Percentiles rank a stretch among this genome's conserved stretches.
These are phyloP conservation scores for Daldinia concentrica DNA, from an alignment of 495 filamentous ascomycete species.

Conservation along the genomic window DNA sequence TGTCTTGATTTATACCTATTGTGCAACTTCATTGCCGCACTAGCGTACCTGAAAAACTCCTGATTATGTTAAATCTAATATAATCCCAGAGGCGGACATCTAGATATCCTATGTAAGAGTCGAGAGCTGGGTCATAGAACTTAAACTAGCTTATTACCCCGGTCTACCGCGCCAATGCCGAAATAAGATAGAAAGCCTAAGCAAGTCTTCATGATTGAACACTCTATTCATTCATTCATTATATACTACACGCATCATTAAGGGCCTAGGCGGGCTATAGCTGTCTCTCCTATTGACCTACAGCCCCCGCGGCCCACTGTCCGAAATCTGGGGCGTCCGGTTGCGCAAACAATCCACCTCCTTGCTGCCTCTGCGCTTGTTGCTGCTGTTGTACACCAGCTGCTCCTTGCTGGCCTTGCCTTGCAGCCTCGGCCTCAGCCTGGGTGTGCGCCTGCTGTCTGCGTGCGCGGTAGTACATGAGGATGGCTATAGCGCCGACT, in stretches of 20 bases:
- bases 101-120: not conserved
- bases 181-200: not conserved
- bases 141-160: not conserved
- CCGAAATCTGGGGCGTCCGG: conserved; percentile 76
- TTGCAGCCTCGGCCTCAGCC: conserved; percentile 51
- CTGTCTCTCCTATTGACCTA: conserved; percentile 6
- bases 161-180: not conserved
- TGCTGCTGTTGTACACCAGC: conserved; percentile 17
- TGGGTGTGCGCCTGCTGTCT: conserved; percentile 65
- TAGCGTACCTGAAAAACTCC: too few species aligned
- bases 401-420: conserved; percentile 43
- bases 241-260: not conserved
- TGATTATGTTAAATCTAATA: too few species aligned
- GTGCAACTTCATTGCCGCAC: not conserved
- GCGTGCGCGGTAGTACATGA: conserved; percentile 87
- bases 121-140: not conserved
- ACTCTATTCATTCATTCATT: not conserved
- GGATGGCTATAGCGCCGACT: conserved; percentile 74
- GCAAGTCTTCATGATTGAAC: conserved; percentile 1
- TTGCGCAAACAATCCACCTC: conserved; percentile 75
- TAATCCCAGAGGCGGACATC: too few species aligned
- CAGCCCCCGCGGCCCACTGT: conserved; percentile 64
- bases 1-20: not conserved
- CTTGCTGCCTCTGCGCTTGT: conserved; percentile 47
- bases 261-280: not conserved